Evolutionary conservation across 208 protist species (phyloP).

Genomic region (Acanthamoeba royreba): DNA sequence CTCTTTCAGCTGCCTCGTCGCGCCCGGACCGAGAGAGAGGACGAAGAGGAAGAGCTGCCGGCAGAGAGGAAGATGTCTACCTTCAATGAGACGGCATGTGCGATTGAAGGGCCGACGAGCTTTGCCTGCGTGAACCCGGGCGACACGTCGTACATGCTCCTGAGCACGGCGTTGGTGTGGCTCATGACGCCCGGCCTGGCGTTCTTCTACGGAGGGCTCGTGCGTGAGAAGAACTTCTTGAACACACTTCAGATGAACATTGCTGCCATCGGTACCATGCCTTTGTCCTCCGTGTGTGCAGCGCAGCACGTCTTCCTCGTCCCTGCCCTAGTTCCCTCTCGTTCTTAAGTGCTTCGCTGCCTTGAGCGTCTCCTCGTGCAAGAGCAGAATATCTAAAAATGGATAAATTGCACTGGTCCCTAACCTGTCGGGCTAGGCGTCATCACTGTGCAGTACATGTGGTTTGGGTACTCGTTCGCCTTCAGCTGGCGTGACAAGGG

Average conservation of each 20-base stretch:
- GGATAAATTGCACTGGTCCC: background rate
- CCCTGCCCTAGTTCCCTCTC: too few relatives aligned
- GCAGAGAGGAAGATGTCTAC: too few relatives aligned
- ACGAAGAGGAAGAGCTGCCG: too few relatives aligned
- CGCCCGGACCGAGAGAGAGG: too few relatives aligned
- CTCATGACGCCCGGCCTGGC: slow-evolving; percentile 44
- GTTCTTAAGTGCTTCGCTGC: background rate
- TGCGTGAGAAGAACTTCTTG: slow-evolving; percentile 38
- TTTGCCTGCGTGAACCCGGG: background rate
- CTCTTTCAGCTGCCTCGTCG: too few relatives aligned
- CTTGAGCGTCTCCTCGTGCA: background rate
- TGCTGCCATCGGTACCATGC: background rate
- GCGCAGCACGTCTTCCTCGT: too few relatives aligned
- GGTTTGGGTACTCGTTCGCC: slow-evolving; percentile 30
- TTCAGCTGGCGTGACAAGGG: slow-evolving; percentile 13
- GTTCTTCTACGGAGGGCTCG: slow-evolving; percentile 42
- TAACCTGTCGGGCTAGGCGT: background rate
- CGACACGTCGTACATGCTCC: background rate
- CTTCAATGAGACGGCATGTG: background rate
- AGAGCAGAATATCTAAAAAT: background rate
- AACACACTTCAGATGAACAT: slow-evolving; percentile 35
- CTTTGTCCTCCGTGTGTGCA: background rate
- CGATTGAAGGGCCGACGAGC: background rate
- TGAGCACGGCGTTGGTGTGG: background rate
- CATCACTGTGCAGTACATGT: slow-evolving; percentile 10